These are phyloP conservation scores for Cladosporium halotolerans DNA, from an alignment of 2,329 filamentous ascomycete genomes.

Conservation along the genomic window DNA sequence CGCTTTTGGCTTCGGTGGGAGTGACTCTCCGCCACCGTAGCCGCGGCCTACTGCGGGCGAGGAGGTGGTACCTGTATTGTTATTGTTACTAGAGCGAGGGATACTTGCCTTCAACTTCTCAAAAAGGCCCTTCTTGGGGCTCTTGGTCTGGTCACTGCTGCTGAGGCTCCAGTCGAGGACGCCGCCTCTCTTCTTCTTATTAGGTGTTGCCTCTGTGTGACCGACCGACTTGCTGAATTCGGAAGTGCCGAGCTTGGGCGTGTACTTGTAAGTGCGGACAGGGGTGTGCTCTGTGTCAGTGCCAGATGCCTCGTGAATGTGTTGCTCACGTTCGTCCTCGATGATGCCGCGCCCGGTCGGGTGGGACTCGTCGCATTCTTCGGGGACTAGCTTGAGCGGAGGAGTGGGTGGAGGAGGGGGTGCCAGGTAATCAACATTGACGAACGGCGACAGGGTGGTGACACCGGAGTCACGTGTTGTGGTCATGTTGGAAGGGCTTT, in stretches of 20 bases:
- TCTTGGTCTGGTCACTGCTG: slow-evolving; percentile 25
- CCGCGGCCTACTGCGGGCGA: neutral
- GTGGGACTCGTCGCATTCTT: slow-evolving; percentile 20
- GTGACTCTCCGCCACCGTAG: neutral
- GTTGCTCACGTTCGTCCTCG: slow-evolving; percentile 34
- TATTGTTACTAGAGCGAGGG: neutral
- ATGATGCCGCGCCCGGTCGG: slow-evolving; percentile 35
- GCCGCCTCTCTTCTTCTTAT: slow-evolving; percentile 9
- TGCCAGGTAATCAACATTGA: slow-evolving; percentile 15
- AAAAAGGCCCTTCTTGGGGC: slow-evolving; percentile 37
- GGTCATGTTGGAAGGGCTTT: neutral
- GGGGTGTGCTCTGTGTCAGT: slow-evolving; percentile 28
- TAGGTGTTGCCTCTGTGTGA: slow-evolving; percentile 1
- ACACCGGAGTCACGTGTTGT: slow-evolving; percentile 12
- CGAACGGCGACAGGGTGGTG: slow-evolving; percentile 26
- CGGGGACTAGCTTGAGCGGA: slow-evolving; percentile 23
- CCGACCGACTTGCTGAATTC: slow-evolving; percentile 15
- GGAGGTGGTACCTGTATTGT: neutral
- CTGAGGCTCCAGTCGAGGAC: slow-evolving; percentile 11
- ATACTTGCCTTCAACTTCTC: slow-evolving; percentile 22
- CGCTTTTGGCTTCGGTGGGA: slow-evolving; percentile 31
- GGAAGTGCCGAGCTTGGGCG: slow-evolving; percentile 18
- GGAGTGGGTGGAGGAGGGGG: slow-evolving; percentile 14
- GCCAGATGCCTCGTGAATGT: slow-evolving; percentile 24
- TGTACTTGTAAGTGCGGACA: slow-evolving; percentile 22